Percentiles rank a stretch among this genome's conserved stretches.
phyloP scores from a whole-genome alignment of 108 stramenopile genomes.

The Skeletonema costatum region DNA sequence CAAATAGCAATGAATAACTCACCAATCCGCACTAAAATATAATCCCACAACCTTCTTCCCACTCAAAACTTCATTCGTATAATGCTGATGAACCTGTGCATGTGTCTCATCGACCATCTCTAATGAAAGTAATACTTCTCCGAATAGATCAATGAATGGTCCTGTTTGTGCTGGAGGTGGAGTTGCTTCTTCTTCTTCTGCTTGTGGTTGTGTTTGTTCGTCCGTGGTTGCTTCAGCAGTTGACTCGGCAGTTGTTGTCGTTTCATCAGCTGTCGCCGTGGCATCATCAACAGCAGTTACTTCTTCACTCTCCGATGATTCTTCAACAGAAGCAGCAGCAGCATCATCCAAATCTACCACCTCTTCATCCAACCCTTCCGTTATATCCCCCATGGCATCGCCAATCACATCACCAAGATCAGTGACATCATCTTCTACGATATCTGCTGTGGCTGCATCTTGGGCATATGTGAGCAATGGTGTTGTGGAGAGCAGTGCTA shows the following conservation, averaged over 20 bases:
- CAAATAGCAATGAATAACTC: constrained; percentile 17
- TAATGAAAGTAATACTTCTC: constrained; percentile 67
- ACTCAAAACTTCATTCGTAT: constrained; percentile 72
- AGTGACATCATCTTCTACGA: constrained; percentile 26
- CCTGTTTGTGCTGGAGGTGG: constrained; percentile 70
- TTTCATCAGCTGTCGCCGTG: not conserved
- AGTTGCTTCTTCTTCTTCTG: constrained; percentile 7
- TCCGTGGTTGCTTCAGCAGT: not conserved
- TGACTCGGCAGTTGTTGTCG: not conserved
- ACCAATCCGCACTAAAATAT: constrained; percentile 86
- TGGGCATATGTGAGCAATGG: not conserved
- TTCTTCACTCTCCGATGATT: not conserved
- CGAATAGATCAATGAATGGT: constrained; percentile 85
- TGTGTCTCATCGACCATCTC: constrained; percentile 74
- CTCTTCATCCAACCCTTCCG: constrained; percentile 2
- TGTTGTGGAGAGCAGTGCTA: not conserved
- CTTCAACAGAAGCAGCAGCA: not conserved
- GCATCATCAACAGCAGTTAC: not conserved
- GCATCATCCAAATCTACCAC: constrained; percentile 1
- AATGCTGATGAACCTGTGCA: constrained; percentile 70
- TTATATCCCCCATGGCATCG: constrained; percentile 14
- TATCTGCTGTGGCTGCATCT: constrained; percentile 4
- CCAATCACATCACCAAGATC: constrained; percentile 21
- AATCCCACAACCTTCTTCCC: constrained; percentile 88
- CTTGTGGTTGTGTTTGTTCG: constrained; percentile 6